A percentile compares a stretch with the other conserved stretches of the same genome.
Conservation (phyloP, 1,284 basidiomycete species). For the Leccinum pallidistipes region DNA sequence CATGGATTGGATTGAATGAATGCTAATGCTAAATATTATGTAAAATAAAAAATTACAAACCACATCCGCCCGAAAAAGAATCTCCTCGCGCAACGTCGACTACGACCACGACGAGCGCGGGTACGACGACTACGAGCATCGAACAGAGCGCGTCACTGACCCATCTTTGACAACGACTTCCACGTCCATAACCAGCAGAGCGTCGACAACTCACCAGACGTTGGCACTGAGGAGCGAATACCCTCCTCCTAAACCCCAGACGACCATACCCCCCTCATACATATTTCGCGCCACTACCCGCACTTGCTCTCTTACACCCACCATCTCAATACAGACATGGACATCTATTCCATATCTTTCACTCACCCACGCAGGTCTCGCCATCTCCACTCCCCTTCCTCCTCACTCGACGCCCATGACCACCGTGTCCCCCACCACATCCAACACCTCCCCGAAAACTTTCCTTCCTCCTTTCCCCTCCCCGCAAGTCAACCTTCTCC, state of each 20-base stretch:
- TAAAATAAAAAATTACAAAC: slow-evolving; percentile 12
- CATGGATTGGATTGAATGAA: slow-evolving; percentile 1
- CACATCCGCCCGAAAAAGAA: slow-evolving; percentile 24
- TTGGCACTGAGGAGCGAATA: slow-evolving; percentile 28
- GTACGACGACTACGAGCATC: slow-evolving; percentile 21
- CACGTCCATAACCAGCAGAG: background rate
- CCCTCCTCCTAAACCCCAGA: slow-evolving; percentile 28
- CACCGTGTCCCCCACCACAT: slow-evolving; percentile 47
- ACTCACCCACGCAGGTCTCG: slow-evolving; percentile 79
- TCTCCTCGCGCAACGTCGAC: slow-evolving; percentile 19
- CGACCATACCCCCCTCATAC: slow-evolving; percentile 18
- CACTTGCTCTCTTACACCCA: slow-evolving; percentile 1
- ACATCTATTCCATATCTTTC: slow-evolving; percentile 92
- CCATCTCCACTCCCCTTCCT: slow-evolving; percentile 55
- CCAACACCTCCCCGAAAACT: slow-evolving; percentile 35
- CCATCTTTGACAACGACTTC: slow-evolving; percentile 5
- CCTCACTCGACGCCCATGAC: slow-evolving; percentile 63
- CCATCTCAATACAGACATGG: slow-evolving; percentile 53
- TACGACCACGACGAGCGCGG: slow-evolving; percentile 20
- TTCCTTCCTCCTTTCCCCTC: slow-evolving; percentile 36
- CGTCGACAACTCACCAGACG: slow-evolving; percentile 2
- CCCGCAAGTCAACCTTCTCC: slow-evolving; percentile 46
- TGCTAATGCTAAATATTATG: slow-evolving; percentile 2
- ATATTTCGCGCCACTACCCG: slow-evolving; percentile 8
- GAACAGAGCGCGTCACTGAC: slow-evolving; percentile 23